Base-by-base conservation (phyloP, 2,329 filamentous ascomycete genomes). In the Anisogramma anomala region DNA sequence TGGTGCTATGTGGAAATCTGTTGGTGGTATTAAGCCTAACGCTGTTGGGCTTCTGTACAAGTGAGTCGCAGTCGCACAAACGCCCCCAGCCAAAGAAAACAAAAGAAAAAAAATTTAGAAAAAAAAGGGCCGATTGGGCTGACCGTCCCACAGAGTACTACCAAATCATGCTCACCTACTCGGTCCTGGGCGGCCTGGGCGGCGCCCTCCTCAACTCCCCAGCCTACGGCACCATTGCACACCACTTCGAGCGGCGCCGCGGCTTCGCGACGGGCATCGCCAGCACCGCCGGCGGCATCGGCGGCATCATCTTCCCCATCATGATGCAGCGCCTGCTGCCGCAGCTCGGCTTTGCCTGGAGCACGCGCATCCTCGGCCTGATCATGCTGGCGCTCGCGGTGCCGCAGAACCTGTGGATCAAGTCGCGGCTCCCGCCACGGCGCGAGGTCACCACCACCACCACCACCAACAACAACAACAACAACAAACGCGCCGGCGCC, bases 251-350 rank as follows among this genome's bases (percentile, higher is more conserved):
- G 20, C 59, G 57, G n/a, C 77, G 76, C 36, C 76, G 86, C 11
- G 87, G 80, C 3, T 70, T 83, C 31, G 84, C 85, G 6, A 89
- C 82, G 0, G 86, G 86, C n/a, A 67, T 93, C 31, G 84, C 84
- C n/a, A 74, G 80, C 4, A 79, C 81, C 0, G 82, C 84, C 0
- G 78, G 78, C 14, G 79, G 76, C 13, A 60, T 83, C 10, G 81
- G 81, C 19, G 82, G 80, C n/a, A 71, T 84, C 17, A 60, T 75
- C 1, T 83, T 83, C 39, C 69, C 69, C 1, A 54, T 72, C 9
- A 52, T 68, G 39, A 54, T 72, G 31, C 63, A 67, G 45, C 54
- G 57, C 17, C 57, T 70, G n/a, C 59, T 72, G 7, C 65, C 65
- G 0, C 54, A 48, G 7, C 54, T 71, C 7, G 68, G 69, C 2